phyloP scores from a whole-genome alignment of 768 basidiomycete species.

The Auricularia sp. region DNA sequence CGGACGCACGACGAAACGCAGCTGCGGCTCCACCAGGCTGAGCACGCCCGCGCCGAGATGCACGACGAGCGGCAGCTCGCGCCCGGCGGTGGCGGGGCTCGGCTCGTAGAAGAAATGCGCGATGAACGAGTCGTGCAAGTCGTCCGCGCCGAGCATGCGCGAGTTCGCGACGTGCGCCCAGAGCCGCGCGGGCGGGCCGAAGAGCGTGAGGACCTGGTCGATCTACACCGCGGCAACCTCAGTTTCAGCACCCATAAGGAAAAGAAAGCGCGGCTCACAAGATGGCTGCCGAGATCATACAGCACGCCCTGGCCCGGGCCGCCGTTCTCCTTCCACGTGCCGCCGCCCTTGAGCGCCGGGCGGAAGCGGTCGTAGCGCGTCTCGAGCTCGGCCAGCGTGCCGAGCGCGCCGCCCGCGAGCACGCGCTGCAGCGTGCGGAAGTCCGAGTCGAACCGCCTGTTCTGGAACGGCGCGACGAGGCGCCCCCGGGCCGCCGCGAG shows the following conservation, averaged over 20 bases:
- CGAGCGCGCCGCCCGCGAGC: slow-evolving; percentile 37
- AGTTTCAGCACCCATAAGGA: too few relatives aligned
- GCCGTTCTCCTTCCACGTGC: slow-evolving; percentile 68
- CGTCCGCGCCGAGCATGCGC: slow-evolving; percentile 32
- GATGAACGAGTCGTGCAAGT: slow-evolving; percentile 14
- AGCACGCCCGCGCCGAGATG: slow-evolving; percentile 62
- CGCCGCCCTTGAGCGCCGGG: slow-evolving; percentile 40
- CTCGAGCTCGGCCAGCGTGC: slow-evolving; percentile 60
- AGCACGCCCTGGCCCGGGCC: slow-evolving; percentile 53
- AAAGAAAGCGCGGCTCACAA: slow-evolving; percentile 16
- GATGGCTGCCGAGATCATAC: slow-evolving; percentile 73
- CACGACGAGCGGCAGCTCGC: slow-evolving; percentile 41
- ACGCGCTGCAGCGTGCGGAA: slow-evolving; percentile 57
- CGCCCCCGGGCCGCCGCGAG: slow-evolving; percentile 51
- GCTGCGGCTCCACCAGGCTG: slow-evolving; percentile 54
- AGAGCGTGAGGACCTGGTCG: slow-evolving; percentile 66
- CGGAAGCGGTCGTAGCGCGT: slow-evolving; percentile 75
- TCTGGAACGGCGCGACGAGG: slow-evolving; percentile 45
- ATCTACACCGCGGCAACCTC: slow-evolving; percentile 22
- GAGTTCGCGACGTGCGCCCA: slow-evolving; percentile 64
- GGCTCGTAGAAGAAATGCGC: slow-evolving; percentile 20
- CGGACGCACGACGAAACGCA: slow-evolving; percentile 55
- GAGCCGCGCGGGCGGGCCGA: slow-evolving; percentile 60
- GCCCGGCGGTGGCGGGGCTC: slow-evolving; percentile 4
- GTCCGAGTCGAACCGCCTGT: slow-evolving; percentile 72